Evolutionary conservation across 768 basidiomycete species (phyloP), one percentile per base, ranked within the genome.

Genomic region (Lactarius hengduanensis): DNA sequence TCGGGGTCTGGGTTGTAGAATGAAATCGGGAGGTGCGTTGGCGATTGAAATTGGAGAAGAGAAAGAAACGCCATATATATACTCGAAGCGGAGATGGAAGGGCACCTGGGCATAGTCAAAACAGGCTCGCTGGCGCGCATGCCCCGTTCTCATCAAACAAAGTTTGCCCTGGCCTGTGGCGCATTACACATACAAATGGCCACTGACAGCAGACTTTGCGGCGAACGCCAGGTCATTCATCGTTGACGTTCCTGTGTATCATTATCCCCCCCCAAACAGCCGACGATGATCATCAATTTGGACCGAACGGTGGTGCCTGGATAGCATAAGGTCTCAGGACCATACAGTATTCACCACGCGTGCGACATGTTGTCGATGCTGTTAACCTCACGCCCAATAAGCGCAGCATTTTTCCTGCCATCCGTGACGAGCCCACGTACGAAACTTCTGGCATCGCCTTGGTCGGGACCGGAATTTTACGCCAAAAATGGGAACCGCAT

Each of bases 111-210:
- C 45, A 30, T 32, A 59, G 50, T 3, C 16, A 47, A 40, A 41
- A 59, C 32, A 45, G 62, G 57, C 62, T 20, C 30, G 30, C 26
- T 22, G 38, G 62, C 43, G 28, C 53, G 7, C n/a, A 16, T 16
- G 5, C 20, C 50, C 55, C 11, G 65, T 55, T 20, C 7, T 43
- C 34, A 67, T 63, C 40, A 60, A 50, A 56, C 22, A 50, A 26
- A 22, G 50, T 63, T 59, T 26, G 32, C 50, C 56, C 64, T 47
- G 57, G 55, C 16, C 36, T 28, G 50, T 53, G 50, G 50, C 50
- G 50, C 50, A 26, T 26, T 53, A 13, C 26, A 53, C 50, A 53
- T 1, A 13, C 13, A 18, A 18, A 50, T 13, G 47, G 22, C 47
- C 47, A 50, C n/a, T 50, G 50, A 26, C 50, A 26, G 50, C 9